phyloP scores from a whole-genome alignment of 2,329 filamentous ascomycete genomes.

The Claviceps sp. region DNA sequence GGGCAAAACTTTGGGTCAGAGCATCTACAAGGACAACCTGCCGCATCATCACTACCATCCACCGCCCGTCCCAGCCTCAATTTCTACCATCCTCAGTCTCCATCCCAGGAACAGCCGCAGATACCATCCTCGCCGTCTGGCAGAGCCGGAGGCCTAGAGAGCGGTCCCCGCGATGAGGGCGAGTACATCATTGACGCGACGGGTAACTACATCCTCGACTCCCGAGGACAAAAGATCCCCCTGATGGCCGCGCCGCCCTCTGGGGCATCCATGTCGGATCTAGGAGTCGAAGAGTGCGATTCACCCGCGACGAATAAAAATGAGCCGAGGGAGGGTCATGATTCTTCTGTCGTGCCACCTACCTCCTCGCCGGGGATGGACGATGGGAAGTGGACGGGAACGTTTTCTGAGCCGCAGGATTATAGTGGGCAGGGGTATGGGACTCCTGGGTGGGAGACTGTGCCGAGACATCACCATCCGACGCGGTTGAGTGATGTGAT shows the following conservation, averaged over 20 bases:
- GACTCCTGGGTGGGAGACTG: slow-evolving; percentile 59
- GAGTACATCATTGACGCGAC: slow-evolving; percentile 55
- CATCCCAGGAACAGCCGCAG: slow-evolving; percentile 9
- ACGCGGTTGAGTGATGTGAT: slow-evolving; percentile 81
- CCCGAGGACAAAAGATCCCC: slow-evolving; percentile 44
- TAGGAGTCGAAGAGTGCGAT: slow-evolving; percentile 44
- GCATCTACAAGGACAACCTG: slow-evolving; percentile 28
- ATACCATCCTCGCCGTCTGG: slow-evolving; percentile 3
- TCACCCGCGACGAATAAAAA: slow-evolving; percentile 34
- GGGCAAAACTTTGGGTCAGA: slow-evolving; percentile 21
- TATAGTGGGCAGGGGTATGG: slow-evolving; percentile 56
- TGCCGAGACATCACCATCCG: slow-evolving; percentile 73
- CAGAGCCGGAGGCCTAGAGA: slow-evolving; percentile 37
- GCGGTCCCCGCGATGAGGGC: slow-evolving; percentile 53
- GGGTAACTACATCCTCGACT: slow-evolving; percentile 48
- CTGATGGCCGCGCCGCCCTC: slow-evolving; percentile 31
- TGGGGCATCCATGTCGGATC: slow-evolving; percentile 35
- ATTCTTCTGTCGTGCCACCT: slow-evolving; percentile 11
- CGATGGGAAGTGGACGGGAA: slow-evolving; percentile 26
- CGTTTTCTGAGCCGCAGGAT: slow-evolving; percentile 36
- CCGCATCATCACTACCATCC: slow-evolving; percentile 11
- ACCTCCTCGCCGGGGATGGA: slow-evolving; percentile 11
- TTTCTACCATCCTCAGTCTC: slow-evolving; percentile 10
- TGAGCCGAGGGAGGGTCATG: slow-evolving; percentile 22
- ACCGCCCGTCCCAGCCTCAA: slow-evolving; percentile 14